Evolutionary conservation across 345 rosid species (phyloP), one percentile per base, ranked within the genome.

Genomic region (Euphorbia tirucalli): DNA sequence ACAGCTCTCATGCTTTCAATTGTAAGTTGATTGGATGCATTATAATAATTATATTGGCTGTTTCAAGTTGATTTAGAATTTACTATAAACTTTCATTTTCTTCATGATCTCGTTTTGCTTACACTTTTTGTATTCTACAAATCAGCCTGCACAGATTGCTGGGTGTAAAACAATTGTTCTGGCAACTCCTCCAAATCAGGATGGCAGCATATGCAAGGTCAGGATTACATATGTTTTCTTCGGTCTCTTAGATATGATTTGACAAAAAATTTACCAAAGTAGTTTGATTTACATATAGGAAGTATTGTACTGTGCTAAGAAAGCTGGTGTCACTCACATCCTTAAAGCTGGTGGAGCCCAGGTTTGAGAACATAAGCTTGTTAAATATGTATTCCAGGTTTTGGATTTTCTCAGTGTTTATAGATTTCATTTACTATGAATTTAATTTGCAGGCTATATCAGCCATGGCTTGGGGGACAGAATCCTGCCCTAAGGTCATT

Each of bases 391-490:
- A 5, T 32, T 59, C 24, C 27, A 68, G 30, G 21, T 21, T 24
- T 59, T 44, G 10, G 37, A 44, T 4, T 6, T 54, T 50, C 50
- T 25, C 31, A 11, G 35, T 54, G 24, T 31, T 11, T 30, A 1
- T 74, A 25, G 44, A 46, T n/a, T 59, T 61, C 18, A 35, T 70
- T 32, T 21, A 27, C n/a, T 11, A 31, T 60, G 32, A 31, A 39
- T 18, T 69, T 44, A 1, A 58, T 70, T 37, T 79, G 65, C 82
- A 93, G 98, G 98, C 98, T 44, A 83, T 93, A 79, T 85, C 98
- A 69, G 98, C 97, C 56, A 89, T 93, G 98, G 97, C 96, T 59
- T 93, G 98, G 98, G 98, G 98, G 22, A 93, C 92, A 54, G 87
- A 89, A 75, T 88, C 98, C 73, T 93, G 98, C 81, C 98, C 98